Percentiles rank a stretch among this genome's conserved stretches.
Evolutionary conservation across 129 eudicot species (phyloP).

Genomic region (Flaveria robusta): DNA sequence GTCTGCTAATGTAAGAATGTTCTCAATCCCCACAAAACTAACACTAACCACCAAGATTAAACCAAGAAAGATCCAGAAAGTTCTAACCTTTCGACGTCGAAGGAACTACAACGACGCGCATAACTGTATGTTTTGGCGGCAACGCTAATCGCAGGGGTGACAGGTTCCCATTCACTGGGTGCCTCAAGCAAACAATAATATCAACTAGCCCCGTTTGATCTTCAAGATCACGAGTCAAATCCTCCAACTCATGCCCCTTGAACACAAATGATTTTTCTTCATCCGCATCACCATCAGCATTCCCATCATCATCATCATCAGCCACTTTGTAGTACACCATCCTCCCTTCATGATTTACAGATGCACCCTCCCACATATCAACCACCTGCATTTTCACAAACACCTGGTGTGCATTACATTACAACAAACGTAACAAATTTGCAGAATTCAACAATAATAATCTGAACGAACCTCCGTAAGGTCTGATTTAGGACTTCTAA

Average conservation of each 20-base stretch:
- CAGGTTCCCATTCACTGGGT: constrained; percentile 68
- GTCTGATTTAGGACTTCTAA: constrained; percentile 31
- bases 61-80: not conserved
- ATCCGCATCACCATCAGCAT: constrained; percentile 35
- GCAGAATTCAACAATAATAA: not conserved
- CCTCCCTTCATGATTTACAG: constrained; percentile 62
- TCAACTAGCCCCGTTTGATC: constrained; percentile 64
- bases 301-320: constrained; percentile 61
- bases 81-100: constrained; percentile 67
- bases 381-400: constrained; percentile 38
- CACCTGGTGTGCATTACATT: constrained; percentile 1
- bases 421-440: not conserved
- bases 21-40: not conserved
- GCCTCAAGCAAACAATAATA: constrained; percentile 57
- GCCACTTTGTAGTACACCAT: constrained; percentile 52
- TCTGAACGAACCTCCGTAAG: constrained; percentile 39
- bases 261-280: constrained; percentile 51
- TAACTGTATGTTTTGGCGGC: constrained; percentile 67
- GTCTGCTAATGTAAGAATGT: too few species aligned
- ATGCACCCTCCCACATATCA: constrained; percentile 27
- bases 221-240: constrained; percentile 60
- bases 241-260: constrained; percentile 61
- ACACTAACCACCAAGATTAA: not conserved
- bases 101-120: constrained; percentile 71
- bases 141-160: constrained; percentile 74